A percentile compares a stretch with the other conserved stretches of the same genome.
These are phyloP conservation scores for Saxophila tyrrhenica DNA, from an alignment of 495 filamentous ascomycete species.

Conservation along the genomic window DNA sequence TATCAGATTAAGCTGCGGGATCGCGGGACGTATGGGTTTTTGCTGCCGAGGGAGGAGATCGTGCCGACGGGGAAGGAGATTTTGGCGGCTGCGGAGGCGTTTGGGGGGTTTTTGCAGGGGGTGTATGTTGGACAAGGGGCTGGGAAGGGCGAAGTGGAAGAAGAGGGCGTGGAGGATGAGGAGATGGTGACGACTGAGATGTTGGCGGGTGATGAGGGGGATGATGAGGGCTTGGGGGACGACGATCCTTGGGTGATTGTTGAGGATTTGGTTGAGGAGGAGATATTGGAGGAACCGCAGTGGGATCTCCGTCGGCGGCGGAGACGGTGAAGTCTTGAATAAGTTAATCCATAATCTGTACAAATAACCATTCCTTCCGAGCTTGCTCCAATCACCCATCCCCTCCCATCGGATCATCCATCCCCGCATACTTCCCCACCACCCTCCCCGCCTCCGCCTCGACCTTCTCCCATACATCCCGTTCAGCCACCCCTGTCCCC, in stretches of 20 bases:
- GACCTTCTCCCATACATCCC: too few relatives aligned
- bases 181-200: background rate
- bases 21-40: conserved; percentile 87
- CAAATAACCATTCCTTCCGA: too few relatives aligned
- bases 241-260: background rate
- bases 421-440: too few relatives aligned
- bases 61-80: conserved; percentile 81
- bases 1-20: conserved; percentile 95
- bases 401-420: too few relatives aligned
- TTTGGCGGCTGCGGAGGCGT: conserved; percentile 66
- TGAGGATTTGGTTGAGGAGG: background rate
- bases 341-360: too few relatives aligned
- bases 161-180: background rate
- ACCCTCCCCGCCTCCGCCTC: too few relatives aligned
- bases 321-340: background rate
- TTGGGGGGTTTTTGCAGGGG: conserved; percentile 37
- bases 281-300: background rate
- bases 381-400: too few relatives aligned
- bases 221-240: background rate
- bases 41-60: conserved; percentile 79
- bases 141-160: background rate
- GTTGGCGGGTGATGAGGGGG: background rate
- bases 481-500: too few relatives aligned
- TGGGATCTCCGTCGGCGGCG: conserved; percentile 9
- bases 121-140: background rate